Base-by-base conservation (phyloP, 140 eudicot genomes). In the Stevia rebaudiana region DNA sequence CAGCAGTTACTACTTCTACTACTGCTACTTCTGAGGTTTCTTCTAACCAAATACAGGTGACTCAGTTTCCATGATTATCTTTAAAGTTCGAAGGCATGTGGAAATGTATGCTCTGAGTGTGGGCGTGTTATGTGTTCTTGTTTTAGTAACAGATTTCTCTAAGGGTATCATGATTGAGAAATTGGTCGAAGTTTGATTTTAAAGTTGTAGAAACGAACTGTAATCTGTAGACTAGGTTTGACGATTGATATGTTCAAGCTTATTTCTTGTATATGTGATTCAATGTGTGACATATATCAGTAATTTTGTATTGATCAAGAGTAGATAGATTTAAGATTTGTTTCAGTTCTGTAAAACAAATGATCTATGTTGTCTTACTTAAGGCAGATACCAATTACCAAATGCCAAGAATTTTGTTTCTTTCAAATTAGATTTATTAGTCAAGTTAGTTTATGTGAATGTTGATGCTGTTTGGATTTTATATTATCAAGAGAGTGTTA, bases 21-120 rank as follows among this genome's bases (percentile, higher is more conserved):
- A 30, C 50, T 9, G 74, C 12, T 28, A 19, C 79, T 31, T 8
- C 30, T 64, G 6, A 6, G 4, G 30, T 73, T 15, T 19, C 71
- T 50, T 10, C 54, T 61, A 50, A 73, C 40, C 71, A 63, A 64
- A 44, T 24, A 7, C 77, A 72, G 70, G 72, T 69, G 16, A 11
- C 0, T 30, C 16, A 57, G 15, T 37, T 56, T 25, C 3, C 5
- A 41, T 23, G 25, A 6, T 36, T 15, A 30, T 33, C 24, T 9
- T 15, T 15, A 21, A 41, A 39, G 10, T 10, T 10, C 44, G 2
- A 40, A 40, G 11, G 1, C 5, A 4, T 47, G 9, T 19, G 4
- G 4, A 22, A 61, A 61, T 61, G 68, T 5, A 23, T 8, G 39
- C 43, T 65, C 4, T 19, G 22, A 18, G 19, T 8, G 3, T 48